A percentile compares a stretch with the other conserved stretches of the same genome.
Evolutionary conservation across 768 basidiomycete species (phyloP).

Genomic region (Mycena kentingensis): DNA sequence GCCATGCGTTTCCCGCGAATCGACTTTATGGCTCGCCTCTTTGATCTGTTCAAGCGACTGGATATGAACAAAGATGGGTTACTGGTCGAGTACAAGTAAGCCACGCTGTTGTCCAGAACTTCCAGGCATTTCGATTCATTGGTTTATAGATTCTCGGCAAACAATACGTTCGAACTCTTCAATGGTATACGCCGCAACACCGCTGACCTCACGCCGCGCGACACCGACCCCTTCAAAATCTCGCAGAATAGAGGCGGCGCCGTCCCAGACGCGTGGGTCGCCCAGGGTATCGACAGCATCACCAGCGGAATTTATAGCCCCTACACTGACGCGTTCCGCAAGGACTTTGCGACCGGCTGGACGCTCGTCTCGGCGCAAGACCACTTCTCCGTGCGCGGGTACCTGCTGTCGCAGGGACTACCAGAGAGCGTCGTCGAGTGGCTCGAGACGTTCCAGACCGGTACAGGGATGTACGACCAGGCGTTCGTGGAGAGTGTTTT

Average conservation of each 20-base stretch:
- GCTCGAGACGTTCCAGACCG: slow-evolving; percentile 21
- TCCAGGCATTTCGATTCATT: slow-evolving; percentile 27
- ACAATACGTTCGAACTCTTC: slow-evolving; percentile 10
- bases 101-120: slow-evolving; percentile 20
- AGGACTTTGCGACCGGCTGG: too few species aligned
- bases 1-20: slow-evolving; percentile 43
- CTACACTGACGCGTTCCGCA: background rate
- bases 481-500: slow-evolving; percentile 25
- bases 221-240: too few species aligned
- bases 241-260: too few species aligned
- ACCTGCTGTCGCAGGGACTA: background rate
- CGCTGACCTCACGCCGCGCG: too few species aligned
- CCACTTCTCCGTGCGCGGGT: too few species aligned
- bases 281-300: too few species aligned
- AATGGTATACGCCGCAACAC: too few species aligned
- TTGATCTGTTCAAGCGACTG: slow-evolving; percentile 31
- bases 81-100: slow-evolving; percentile 15
- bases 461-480: slow-evolving; percentile 22
- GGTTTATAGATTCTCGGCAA: too few species aligned
- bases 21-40: slow-evolving; percentile 33
- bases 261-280: too few species aligned
- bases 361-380: too few species aligned
- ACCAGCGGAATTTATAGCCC: too few species aligned
- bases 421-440: slow-evolving; percentile 18
- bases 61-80: slow-evolving; percentile 22